These are phyloP conservation scores for Penicillium palitans DNA, from an alignment of 2,329 filamentous ascomycete species.

Conservation along the genomic window DNA sequence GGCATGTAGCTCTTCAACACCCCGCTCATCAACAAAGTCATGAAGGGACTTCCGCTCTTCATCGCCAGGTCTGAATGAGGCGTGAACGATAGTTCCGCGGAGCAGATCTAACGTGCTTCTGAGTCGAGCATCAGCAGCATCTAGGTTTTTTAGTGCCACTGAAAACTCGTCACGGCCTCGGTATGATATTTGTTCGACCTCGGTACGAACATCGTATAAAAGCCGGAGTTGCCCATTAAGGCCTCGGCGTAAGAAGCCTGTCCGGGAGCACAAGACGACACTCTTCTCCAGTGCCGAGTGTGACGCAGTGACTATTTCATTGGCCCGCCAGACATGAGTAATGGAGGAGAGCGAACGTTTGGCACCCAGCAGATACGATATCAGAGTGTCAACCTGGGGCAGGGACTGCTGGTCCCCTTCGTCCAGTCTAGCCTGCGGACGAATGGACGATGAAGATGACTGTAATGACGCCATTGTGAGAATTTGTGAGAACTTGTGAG, in stretches of 20 bases:
- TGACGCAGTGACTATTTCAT: slow-evolving; percentile 77
- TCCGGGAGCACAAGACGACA: slow-evolving; percentile 69
- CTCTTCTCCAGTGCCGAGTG: slow-evolving; percentile 75
- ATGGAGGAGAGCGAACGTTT: slow-evolving; percentile 87
- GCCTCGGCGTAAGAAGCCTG: slow-evolving; percentile 65
- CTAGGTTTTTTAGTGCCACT: slow-evolving; percentile 56
- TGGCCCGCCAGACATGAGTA: slow-evolving; percentile 77
- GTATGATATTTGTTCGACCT: slow-evolving; percentile 46
- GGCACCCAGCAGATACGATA: slow-evolving; percentile 79
- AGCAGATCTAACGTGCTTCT: slow-evolving; percentile 57
- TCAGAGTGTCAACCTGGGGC: slow-evolving; percentile 68
- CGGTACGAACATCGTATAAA: slow-evolving; percentile 45
- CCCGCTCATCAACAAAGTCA: slow-evolving; percentile 66
- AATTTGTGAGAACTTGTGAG: not conserved
- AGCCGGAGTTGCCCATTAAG: slow-evolving; percentile 54
- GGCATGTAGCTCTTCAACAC: slow-evolving; percentile 58
- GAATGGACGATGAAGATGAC: slow-evolving; percentile 31
- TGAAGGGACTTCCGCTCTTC: slow-evolving; percentile 58
- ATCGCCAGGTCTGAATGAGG: slow-evolving; percentile 53
- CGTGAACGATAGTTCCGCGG: slow-evolving; percentile 59
- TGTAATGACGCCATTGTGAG: slow-evolving; percentile 34
- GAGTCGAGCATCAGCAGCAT: slow-evolving; percentile 59
- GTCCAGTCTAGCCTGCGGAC: slow-evolving; percentile 13
- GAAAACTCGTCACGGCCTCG: slow-evolving; percentile 47
- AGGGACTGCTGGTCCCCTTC: slow-evolving; percentile 21